Base-by-base conservation (phyloP, 1,284 basidiomycete species). In the Coniferiporia weirii region DNA sequence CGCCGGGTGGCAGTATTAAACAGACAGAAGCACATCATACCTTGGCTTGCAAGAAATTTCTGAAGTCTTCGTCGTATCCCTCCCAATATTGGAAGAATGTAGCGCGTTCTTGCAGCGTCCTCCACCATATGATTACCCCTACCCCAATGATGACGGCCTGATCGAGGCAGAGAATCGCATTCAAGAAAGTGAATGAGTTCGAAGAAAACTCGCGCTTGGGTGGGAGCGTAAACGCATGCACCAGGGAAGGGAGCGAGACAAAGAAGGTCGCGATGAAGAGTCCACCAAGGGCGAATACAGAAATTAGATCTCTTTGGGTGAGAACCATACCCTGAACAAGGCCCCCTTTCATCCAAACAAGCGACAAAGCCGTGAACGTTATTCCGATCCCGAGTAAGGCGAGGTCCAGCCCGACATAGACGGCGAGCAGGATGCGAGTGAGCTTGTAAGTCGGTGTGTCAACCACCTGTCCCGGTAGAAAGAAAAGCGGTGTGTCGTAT, bases 21-120 rank as follows among this genome's bases (percentile, higher is more conserved):
- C 15, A 40, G 15, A 40, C 15, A 40, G 9, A 7, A 9, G 38
- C 15, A 5, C 9, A 12, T 40, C 22, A 32, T 43, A 54, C 52
- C 52, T 54, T 54, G 9, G 52, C 15, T n/a, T 54, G 17, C 17
- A 54, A 27, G n/a, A 27, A 32, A 27, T 36, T 12, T 27, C 36
- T 19, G 49, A 51, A 51, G 49, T 36, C 36, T 36, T 32, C 49
- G 20, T 32, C 15, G 9, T 32, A 38, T 40, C 17, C 40, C 52
- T 54, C 17, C 52, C 36, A 43, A n/a, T 27, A 32, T 38, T 54
- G 35, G n/a, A 32, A 54, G 40, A 54, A 54, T 3, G 35, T 45
- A 35, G 22, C 40, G n/a, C 52, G 35, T 36, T 54, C 52, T 36
- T 54, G 52, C 17, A 54, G 52, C 52, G 52, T 54, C 40, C 52